These are phyloP conservation scores for Talaromyces trachyspermus DNA, from an alignment of 495 filamentous ascomycete species.

Conservation along the genomic window DNA sequence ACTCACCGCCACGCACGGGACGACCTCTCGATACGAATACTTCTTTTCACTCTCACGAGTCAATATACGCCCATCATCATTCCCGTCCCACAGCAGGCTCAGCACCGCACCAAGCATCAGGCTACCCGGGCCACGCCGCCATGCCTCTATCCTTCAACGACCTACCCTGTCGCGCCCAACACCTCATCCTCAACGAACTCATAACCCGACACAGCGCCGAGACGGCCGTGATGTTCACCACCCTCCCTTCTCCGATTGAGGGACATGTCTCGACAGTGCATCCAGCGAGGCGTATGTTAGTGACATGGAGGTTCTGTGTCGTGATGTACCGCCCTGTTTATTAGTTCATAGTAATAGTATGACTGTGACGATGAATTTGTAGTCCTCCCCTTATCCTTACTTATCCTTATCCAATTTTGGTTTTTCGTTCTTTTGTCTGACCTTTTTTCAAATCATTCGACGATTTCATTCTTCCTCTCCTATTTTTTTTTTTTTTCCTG, in stretches of 20 bases:
- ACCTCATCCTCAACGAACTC: constrained; percentile 79
- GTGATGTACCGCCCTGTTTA: constrained; percentile 60
- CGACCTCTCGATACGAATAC: constrained; percentile 5
- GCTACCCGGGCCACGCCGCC: constrained; percentile 47
- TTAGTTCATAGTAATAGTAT: constrained; percentile 86
- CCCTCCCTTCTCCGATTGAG: constrained; percentile 68
- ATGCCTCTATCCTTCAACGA: constrained; percentile 77
- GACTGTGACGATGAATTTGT: constrained; percentile 83
- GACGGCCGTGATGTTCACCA: constrained; percentile 78
- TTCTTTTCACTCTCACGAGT: constrained; percentile 26
- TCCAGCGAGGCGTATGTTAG: constrained; percentile 64
- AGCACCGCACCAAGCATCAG: constrained; percentile 32
- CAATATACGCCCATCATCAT: constrained; percentile 40
- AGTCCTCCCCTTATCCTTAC: background rate
- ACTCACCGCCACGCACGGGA: constrained; percentile 39
- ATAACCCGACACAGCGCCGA: constrained; percentile 61
- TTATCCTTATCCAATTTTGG: constrained; percentile 5
- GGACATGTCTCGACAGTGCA: constrained; percentile 60
- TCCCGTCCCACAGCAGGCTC: constrained; percentile 13
- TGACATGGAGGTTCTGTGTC: constrained; percentile 69
- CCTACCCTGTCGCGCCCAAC: constrained; percentile 72
- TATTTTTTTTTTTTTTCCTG: too few species aligned
- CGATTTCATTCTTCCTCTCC: too few species aligned
- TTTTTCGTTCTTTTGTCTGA: constrained; percentile 11
- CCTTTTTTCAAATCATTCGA: too few species aligned